These are phyloP conservation scores for Dissophora globulifera DNA, from an alignment of 192 early-diverging fungal genomes.

Conservation along the genomic window DNA sequence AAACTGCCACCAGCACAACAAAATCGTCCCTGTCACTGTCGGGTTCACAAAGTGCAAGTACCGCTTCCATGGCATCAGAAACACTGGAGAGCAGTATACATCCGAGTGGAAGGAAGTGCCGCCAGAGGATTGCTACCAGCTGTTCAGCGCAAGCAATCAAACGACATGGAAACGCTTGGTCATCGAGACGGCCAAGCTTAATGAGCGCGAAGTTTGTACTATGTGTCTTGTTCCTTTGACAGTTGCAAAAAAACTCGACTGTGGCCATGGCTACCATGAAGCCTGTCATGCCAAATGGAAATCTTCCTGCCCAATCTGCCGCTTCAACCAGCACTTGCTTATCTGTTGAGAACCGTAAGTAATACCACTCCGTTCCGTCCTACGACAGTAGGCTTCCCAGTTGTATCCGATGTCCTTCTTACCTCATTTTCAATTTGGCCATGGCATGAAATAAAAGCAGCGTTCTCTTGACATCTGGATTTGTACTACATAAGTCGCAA, in stretches of 20 bases:
- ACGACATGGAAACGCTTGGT: constrained; percentile 1
- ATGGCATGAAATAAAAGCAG: too few relatives aligned
- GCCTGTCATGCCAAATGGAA: background rate
- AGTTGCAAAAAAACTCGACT: background rate
- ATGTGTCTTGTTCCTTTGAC: background rate
- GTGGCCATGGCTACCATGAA: constrained; percentile 7
- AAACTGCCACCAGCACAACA: background rate
- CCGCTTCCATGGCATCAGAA: constrained; percentile 18
- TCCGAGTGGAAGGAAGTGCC: background rate
- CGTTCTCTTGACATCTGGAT: too few relatives aligned
- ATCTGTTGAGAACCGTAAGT: too few relatives aligned
- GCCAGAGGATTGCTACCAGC: background rate
- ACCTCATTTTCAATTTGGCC: too few relatives aligned
- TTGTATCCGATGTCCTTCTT: too few relatives aligned
- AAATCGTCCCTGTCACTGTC: constrained; percentile 3
- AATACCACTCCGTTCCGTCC: too few relatives aligned
- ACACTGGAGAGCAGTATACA: background rate
- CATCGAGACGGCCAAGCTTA: constrained; percentile 5
- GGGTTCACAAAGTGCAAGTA: constrained; percentile 18
- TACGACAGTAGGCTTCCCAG: too few relatives aligned
- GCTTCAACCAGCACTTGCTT: constrained; percentile 1
- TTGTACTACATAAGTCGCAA: too few relatives aligned
- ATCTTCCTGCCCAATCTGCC: background rate
- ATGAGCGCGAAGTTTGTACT: background rate
- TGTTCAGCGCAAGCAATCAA: background rate